Evolutionary conservation across 495 filamentous ascomycete genomes (phyloP).

Genomic region (Podospora comata): DNA sequence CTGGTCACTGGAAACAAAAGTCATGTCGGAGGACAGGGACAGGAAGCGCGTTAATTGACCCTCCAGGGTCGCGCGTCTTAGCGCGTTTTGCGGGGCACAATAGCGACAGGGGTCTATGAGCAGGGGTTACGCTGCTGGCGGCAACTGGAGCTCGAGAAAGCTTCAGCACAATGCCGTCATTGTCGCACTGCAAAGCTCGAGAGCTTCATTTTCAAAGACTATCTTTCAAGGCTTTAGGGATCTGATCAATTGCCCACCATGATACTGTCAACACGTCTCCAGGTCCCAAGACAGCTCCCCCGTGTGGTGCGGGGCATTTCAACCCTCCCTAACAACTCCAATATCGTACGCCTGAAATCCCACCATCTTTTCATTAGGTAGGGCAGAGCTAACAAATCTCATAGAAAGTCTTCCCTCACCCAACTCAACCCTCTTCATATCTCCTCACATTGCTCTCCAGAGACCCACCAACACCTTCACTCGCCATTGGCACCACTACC

Average conservation of each 20-base stretch:
- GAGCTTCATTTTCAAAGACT: not conserved
- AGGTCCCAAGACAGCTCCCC: conserved; percentile 12
- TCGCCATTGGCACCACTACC: conserved; percentile 74
- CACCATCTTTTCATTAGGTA: not conserved
- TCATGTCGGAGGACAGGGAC: not conserved
- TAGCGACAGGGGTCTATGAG: not conserved
- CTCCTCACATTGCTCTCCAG: conserved; percentile 75
- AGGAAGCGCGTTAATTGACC: conserved; percentile 33
- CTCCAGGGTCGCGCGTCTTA: conserved; percentile 19
- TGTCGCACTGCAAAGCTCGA: not conserved
- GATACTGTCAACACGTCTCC: conserved; percentile 26
- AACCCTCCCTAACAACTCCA: conserved; percentile 42
- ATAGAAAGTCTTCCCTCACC: conserved; percentile 69
- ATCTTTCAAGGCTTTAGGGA: not conserved
- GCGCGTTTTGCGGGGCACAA: conserved; percentile 32
- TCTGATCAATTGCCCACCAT: not conserved
- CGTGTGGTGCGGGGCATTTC: conserved; percentile 24
- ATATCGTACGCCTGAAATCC: conserved; percentile 43
- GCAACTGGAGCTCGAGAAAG: conserved; percentile 1
- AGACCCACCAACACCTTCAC: conserved; percentile 57
- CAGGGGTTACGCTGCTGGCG: not conserved
- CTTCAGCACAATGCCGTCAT: not conserved
- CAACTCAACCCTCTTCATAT: conserved; percentile 42
- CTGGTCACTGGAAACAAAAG: not conserved
- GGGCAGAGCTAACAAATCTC: conserved; percentile 9